Evolutionary conservation across 495 filamentous ascomycete species (phyloP), one percentile per base, ranked within the genome.

Genomic region (Daldinia concentrica): DNA sequence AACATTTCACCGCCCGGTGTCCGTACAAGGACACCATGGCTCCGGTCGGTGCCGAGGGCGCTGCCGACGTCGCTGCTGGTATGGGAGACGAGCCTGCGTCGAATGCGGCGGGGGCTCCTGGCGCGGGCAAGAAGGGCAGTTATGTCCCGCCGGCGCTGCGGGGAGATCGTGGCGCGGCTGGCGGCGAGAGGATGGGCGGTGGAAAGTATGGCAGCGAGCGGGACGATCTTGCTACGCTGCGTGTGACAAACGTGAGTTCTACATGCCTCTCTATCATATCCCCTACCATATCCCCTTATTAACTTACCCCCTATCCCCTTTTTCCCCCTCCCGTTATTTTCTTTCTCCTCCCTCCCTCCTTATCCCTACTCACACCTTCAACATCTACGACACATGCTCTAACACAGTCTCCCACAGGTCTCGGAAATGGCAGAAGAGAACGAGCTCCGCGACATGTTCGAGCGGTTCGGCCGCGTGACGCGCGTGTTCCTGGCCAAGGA

Each of bases 401-500:
- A 59, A 74, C 59, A 34, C 27, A 6, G 1, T 54, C 9, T n/a
- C 50, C 52, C 72, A 76, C 71, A 97, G 93, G 92, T 96, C 54
- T 96, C 92, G 73, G 95, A 99, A 80, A 92, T 98, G 84, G 96
- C 96, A 62, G 95, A 99, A 81, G 95, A 99, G 81, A 79, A 86
- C 69, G 95, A 99, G 78, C 86, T 99, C 58, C 91, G 95, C 75
- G 94, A 96, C 81, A 94, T 99, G 86, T 99, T 99, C 85, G 94
- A 97, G 83, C 88, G 95, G 45, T 97, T 95, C 81, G 95, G 95
- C 74, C 92, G 93, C 73, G 96, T 99, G 68, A 98, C 94, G 43
- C 90, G 94, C 78, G 96, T 99, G 52, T 99, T 98, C 86, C 80
- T 99, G 69, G 95, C 95, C 69, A 97, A 97, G 84, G 96, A 99